phyloP scores from a whole-genome alignment of 1,284 basidiomycete species.

The Moesziomyces sp. region DNA sequence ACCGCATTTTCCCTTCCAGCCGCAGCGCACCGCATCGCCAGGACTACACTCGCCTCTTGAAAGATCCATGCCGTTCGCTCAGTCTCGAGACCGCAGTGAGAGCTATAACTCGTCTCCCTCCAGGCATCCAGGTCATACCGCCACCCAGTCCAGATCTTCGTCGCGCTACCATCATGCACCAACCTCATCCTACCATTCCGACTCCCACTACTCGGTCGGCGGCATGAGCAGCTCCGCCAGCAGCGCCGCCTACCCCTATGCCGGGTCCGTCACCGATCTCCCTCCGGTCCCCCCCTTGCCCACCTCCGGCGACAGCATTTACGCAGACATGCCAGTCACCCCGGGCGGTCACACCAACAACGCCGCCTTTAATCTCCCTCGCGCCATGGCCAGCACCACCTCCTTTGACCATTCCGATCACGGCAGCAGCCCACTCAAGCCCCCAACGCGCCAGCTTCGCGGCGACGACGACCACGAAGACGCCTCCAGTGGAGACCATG shows the following conservation, averaged over 20 bases:
- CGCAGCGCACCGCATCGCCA: constrained; percentile 29
- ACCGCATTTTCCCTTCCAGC: constrained; percentile 16
- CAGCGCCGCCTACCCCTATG: constrained; percentile 20
- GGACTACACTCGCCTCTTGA: constrained; percentile 29
- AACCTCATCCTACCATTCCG: constrained; percentile 38
- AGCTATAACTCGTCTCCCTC: constrained; percentile 37
- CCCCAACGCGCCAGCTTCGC: constrained; percentile 20
- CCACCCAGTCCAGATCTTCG: constrained; percentile 24
- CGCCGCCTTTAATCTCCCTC: constrained; percentile 34
- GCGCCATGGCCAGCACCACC: constrained; percentile 42
- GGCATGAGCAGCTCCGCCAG: constrained; percentile 40
- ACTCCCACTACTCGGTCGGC: constrained; percentile 35
- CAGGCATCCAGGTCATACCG: constrained; percentile 16
- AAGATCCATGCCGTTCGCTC: constrained; percentile 8
- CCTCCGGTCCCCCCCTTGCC: constrained; percentile 55
- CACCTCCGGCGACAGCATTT: constrained; percentile 20
- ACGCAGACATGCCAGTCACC: constrained; percentile 40
- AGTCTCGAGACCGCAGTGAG: constrained; percentile 23
- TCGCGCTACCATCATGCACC: constrained; percentile 42
- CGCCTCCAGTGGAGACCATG: constrained; percentile 39
- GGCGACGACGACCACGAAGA: constrained; percentile 38
- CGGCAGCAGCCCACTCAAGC: constrained; percentile 27
- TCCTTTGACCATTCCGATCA: constrained; percentile 37
- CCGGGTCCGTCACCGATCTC: constrained; percentile 21
- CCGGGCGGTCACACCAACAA: constrained; percentile 39